A percentile compares a stretch with the other conserved stretches of the same genome.
These are phyloP conservation scores for Phytophthora hibernalis DNA, from an alignment of 352 stramenopile species.

Conservation along the genomic window DNA sequence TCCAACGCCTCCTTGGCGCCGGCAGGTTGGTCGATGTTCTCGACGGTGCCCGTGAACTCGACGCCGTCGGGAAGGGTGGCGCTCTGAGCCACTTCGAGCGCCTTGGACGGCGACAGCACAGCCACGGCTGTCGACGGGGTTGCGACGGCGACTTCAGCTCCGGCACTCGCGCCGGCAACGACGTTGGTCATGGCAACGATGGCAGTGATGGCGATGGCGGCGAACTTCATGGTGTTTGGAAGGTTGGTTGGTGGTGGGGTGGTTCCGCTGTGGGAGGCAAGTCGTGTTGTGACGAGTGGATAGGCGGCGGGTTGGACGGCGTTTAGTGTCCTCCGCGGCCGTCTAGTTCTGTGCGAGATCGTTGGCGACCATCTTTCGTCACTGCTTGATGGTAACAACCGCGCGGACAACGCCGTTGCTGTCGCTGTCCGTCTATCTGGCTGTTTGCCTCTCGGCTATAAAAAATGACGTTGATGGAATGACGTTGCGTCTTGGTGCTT, in stretches of 20 bases:
- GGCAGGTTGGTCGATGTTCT: constrained; percentile 19
- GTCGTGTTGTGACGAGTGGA: constrained; percentile 14
- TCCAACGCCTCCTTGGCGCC: constrained; percentile 7
- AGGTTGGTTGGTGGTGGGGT: too few relatives aligned
- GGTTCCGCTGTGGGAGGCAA: too few relatives aligned
- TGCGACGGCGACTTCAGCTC: constrained; percentile 1
- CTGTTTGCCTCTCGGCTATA: too few relatives aligned
- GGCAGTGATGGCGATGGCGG: constrained; percentile 1
- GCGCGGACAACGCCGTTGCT: too few relatives aligned
- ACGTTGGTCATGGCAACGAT: background rate
- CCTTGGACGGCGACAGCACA: constrained; percentile 15
- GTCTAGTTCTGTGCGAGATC: too few relatives aligned
- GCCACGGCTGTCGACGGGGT: background rate
- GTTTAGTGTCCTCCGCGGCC: too few relatives aligned
- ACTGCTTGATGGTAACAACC: too few relatives aligned
- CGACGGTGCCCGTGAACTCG: constrained; percentile 17
- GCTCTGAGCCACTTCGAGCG: constrained; percentile 17
- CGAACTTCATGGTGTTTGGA: constrained; percentile 13
- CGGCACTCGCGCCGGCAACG: too few relatives aligned
- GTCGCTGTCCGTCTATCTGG: too few relatives aligned
- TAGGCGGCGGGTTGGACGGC: background rate
- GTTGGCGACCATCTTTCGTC: too few relatives aligned
- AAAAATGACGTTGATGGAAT: too few relatives aligned
- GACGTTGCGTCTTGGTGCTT: too few relatives aligned
- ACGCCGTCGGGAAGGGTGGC: constrained; percentile 11